Evolutionary conservation across 441 rosid genomes (phyloP).

Genomic region (Pelargonium australe): DNA sequence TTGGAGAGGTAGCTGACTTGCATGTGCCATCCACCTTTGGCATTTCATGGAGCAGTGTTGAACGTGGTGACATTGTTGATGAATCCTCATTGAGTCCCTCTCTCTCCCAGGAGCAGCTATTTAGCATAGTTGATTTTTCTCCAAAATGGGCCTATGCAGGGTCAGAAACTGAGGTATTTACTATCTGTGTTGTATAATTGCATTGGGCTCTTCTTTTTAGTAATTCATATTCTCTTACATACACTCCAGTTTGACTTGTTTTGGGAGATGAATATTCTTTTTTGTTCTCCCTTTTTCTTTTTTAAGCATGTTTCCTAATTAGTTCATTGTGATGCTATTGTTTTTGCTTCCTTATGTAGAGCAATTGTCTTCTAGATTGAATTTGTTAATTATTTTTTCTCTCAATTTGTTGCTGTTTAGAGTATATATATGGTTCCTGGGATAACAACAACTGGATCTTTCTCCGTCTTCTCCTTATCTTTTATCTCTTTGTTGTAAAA

Average conservation of each 20-base stretch:
- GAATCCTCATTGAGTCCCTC: slow-evolving; percentile 55
- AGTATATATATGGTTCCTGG: neutral
- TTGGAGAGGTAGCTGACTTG: slow-evolving; percentile 69
- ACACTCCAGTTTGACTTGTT: neutral
- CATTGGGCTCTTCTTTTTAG: slow-evolving; percentile 7
- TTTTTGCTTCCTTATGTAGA: neutral
- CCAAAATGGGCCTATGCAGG: slow-evolving; percentile 66
- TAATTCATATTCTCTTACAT: neutral
- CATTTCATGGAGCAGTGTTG: slow-evolving; percentile 59
- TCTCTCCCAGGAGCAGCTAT: slow-evolving; percentile 66
- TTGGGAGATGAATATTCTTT: neutral
- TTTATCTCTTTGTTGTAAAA: slow-evolving; percentile 10
- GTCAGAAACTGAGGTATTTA: slow-evolving; percentile 50
- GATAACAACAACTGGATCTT: slow-evolving; percentile 1
- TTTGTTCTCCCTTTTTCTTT: neutral
- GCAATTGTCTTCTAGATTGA: neutral
- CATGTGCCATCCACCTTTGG: slow-evolving; percentile 43
- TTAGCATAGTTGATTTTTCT: slow-evolving; percentile 65
- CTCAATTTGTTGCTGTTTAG: neutral
- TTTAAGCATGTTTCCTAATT: neutral
- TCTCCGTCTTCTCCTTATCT: no score
- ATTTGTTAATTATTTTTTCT: neutral
- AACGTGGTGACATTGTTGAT: slow-evolving; percentile 46
- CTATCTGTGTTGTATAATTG: slow-evolving; percentile 12
- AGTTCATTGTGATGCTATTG: slow-evolving; percentile 9